Percentiles rank a stretch among this genome's conserved stretches.
Evolutionary conservation across 2,329 filamentous ascomycete species (phyloP).

Genomic region (Dissoconium aciculare): DNA sequence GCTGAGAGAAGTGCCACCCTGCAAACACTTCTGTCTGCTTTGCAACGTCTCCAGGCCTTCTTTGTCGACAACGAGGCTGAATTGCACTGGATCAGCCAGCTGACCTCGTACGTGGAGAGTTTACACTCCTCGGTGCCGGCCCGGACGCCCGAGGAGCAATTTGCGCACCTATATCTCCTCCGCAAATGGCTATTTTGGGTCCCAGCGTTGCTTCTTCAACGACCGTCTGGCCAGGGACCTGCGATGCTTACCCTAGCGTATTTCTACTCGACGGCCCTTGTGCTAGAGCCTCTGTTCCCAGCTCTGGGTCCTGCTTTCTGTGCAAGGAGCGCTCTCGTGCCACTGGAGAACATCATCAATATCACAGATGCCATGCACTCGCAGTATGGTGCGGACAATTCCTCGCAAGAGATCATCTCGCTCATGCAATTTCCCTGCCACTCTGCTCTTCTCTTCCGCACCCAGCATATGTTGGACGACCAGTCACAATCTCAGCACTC

Average conservation of each 20-base stretch:
- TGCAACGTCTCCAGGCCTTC: constrained; percentile 31
- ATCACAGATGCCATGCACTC: constrained; percentile 53
- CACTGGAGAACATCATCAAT: constrained; percentile 73
- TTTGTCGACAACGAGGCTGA: constrained; percentile 32
- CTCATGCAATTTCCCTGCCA: constrained; percentile 34
- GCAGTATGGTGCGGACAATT: constrained; percentile 27
- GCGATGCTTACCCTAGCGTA: constrained; percentile 76
- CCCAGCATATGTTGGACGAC: constrained; percentile 1
- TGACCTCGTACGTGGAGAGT: constrained; percentile 33
- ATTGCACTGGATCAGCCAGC: constrained; percentile 34
- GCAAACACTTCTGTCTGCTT: constrained; percentile 27
- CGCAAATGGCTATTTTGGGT: constrained; percentile 94
- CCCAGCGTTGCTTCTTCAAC: constrained; percentile 68
- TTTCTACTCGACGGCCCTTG: constrained; percentile 76
- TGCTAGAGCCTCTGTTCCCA: constrained; percentile 80
- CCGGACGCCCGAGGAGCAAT: constrained; percentile 59
- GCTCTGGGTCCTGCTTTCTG: constrained; percentile 80
- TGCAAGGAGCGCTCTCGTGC: constrained; percentile 51
- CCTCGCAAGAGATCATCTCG: constrained; percentile 29
- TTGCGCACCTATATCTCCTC: constrained; percentile 75
- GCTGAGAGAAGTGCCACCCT: constrained; percentile 20
- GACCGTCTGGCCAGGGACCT: constrained; percentile 58
- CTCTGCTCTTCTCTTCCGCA: constrained; percentile 29
- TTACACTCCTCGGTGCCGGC: constrained; percentile 28
- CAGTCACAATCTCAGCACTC: too few relatives aligned